These are phyloP conservation scores for Solanum hybrid DNA, from an alignment of 305 asterid species.

Conservation along the genomic window DNA sequence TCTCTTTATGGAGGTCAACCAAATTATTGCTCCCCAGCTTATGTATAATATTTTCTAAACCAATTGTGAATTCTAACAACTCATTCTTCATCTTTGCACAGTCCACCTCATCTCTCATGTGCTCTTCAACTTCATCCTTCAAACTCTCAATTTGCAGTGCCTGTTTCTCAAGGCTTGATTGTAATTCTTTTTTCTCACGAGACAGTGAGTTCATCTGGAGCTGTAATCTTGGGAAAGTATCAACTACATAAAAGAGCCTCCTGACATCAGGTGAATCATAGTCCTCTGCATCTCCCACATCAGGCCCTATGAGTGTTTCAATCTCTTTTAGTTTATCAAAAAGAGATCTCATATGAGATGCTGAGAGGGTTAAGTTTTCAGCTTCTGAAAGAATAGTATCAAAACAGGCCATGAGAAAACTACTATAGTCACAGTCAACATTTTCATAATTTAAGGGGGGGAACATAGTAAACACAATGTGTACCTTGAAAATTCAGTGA, in stretches of 20 bases:
- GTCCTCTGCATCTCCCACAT: constrained; percentile 28
- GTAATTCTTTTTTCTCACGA: constrained; percentile 50
- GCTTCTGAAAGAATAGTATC: constrained; percentile 42
- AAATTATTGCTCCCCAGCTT: constrained; percentile 61
- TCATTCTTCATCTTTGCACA: constrained; percentile 36
- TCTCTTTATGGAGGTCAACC: constrained; percentile 37
- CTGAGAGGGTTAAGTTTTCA: constrained; percentile 44
- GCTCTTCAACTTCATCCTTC: constrained; percentile 46
- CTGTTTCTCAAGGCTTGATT: constrained; percentile 45
- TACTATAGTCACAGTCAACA: neutral
- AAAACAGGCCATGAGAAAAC: constrained; percentile 7
- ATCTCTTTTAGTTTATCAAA: constrained; percentile 53
- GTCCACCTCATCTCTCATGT: constrained; percentile 24
- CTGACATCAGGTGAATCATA: constrained; percentile 34
- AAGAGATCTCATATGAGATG: constrained; percentile 52
- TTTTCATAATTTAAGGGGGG: neutral
- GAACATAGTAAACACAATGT: constrained; percentile 11
- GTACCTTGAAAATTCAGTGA: constrained; percentile 48
- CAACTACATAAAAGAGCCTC: constrained; percentile 67
- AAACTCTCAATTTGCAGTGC: constrained; percentile 45
- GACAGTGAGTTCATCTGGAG: constrained; percentile 42
- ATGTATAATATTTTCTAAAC: constrained; percentile 47
- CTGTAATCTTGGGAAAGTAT: constrained; percentile 37
- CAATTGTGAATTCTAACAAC: constrained; percentile 43
- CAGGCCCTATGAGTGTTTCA: constrained; percentile 33